Evolutionary conservation across 139 green algal species (phyloP).

Genomic region (Nannochloris sp.): DNA sequence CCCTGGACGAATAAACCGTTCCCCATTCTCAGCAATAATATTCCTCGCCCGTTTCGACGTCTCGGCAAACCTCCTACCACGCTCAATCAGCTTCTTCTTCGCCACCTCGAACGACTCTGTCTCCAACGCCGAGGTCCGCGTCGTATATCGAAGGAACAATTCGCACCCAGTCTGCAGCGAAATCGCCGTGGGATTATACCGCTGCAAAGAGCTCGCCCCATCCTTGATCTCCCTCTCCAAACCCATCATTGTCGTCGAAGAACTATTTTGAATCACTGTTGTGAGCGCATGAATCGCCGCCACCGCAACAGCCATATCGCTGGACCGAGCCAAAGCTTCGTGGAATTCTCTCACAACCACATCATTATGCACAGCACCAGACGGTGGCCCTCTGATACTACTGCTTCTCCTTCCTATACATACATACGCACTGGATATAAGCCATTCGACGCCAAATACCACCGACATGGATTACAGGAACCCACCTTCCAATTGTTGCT

Average conservation of each 20-base stretch:
- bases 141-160: slow-evolving; percentile 90
- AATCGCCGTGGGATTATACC: slow-evolving; percentile 80
- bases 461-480: too few species aligned
- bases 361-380: slow-evolving; percentile 10
- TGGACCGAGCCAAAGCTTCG: slow-evolving; percentile 42
- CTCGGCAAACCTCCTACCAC: slow-evolving; percentile 44
- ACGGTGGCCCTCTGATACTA: not conserved
- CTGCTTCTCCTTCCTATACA: not conserved
- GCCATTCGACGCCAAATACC: too few species aligned
- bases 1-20: slow-evolving; percentile 72
- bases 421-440: too few species aligned
- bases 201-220: slow-evolving; percentile 55
- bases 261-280: slow-evolving; percentile 60
- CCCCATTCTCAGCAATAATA: slow-evolving; percentile 79
- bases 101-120: slow-evolving; percentile 54
- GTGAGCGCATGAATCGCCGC: slow-evolving; percentile 78
- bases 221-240: slow-evolving; percentile 75
- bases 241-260: slow-evolving; percentile 77
- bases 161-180: slow-evolving; percentile 83
- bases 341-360: slow-evolving; percentile 66
- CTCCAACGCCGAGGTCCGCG: slow-evolving; percentile 74
- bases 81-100: slow-evolving; percentile 74
- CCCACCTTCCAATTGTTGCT: not conserved
- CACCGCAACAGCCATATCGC: slow-evolving; percentile 77
- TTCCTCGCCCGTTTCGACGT: slow-evolving; percentile 65